Conservation (phyloP, 2,329 filamentous ascomycete genomes). For the Stemphylium lycopersici region DNA sequence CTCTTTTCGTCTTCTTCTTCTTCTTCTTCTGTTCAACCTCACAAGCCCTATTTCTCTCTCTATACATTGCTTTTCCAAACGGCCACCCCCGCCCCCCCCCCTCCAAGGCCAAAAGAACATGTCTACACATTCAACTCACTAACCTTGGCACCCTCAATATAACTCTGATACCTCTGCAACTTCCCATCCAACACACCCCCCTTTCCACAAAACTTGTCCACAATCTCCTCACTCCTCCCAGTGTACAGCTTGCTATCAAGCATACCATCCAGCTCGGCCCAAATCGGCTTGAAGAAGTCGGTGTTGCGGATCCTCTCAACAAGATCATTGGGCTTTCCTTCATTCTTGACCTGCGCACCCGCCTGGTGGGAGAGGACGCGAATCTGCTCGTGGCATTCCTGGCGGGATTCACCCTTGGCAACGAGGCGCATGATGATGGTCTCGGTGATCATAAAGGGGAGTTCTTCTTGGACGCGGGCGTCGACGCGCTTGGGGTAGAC, state of each 20-base stretch:
- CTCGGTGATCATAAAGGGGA: conserved; percentile 84
- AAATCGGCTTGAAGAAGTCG: conserved; percentile 75
- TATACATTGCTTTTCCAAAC: no score
- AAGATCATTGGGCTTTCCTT: conserved; percentile 80
- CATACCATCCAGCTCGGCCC: conserved; percentile 70
- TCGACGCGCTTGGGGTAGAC: conserved; percentile 77
- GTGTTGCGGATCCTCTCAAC: conserved; percentile 75
- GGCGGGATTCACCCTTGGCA: conserved; percentile 71
- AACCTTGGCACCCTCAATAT: conserved; percentile 44
- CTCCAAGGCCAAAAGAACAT: no score
- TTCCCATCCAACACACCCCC: conserved; percentile 34
- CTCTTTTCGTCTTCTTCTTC: no score
- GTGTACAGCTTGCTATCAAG: conserved; percentile 68
- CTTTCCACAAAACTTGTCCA: conserved; percentile 31
- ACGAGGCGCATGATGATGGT: conserved; percentile 69
- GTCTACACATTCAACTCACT: conserved; percentile 42
- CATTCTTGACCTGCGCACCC: conserved; percentile 70
- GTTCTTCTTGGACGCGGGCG: conserved; percentile 70
- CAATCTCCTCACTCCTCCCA: conserved; percentile 54
- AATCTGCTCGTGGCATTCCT: conserved; percentile 88
- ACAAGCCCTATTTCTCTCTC: no score
- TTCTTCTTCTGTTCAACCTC: no score
- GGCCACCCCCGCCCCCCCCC: no score
- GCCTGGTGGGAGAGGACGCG: conserved; percentile 80
- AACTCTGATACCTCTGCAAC: conserved; percentile 60